Conservation (phyloP, 2,329 filamentous ascomycete species). For the Knoxdaviesia capensis region DNA sequence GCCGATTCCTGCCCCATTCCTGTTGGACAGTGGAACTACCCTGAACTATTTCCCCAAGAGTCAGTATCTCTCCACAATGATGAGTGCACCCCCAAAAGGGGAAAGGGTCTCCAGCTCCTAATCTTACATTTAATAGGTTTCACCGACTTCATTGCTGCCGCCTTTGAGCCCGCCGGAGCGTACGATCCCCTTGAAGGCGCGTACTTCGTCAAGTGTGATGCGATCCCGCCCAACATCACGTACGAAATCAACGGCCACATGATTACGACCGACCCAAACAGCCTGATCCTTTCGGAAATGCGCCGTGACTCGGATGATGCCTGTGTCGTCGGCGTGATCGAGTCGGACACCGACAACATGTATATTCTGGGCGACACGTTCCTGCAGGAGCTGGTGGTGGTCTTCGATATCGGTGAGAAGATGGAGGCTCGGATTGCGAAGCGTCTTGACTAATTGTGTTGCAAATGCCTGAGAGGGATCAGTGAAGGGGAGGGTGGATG, state of each 20-base stretch:
- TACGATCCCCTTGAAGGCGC: neutral
- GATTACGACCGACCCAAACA: neutral
- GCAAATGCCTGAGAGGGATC: too few species aligned
- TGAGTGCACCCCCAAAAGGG: neutral
- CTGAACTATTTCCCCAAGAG: neutral
- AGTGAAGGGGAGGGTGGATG: too few species aligned
- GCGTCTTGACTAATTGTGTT: neutral
- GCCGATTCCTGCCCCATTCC: neutral
- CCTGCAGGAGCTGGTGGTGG: constrained; percentile 8
- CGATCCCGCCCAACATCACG: neutral
- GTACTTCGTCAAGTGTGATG: neutral
- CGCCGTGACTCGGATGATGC: neutral
- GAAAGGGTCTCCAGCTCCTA: neutral
- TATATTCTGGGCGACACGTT: constrained; percentile 10
- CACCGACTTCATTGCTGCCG: neutral
- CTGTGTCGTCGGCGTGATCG: constrained; percentile 4
- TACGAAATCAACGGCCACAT: neutral
- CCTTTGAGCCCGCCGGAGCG: neutral
- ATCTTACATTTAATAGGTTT: neutral
- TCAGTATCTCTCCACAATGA: neutral
- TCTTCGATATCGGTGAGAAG: neutral
- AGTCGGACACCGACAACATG: neutral
- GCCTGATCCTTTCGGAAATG: neutral
- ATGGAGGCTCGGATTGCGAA: neutral
- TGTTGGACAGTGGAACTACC: neutral